Conservation (phyloP, 2,329 filamentous ascomycete species). For the Trichoderma hamatum region DNA sequence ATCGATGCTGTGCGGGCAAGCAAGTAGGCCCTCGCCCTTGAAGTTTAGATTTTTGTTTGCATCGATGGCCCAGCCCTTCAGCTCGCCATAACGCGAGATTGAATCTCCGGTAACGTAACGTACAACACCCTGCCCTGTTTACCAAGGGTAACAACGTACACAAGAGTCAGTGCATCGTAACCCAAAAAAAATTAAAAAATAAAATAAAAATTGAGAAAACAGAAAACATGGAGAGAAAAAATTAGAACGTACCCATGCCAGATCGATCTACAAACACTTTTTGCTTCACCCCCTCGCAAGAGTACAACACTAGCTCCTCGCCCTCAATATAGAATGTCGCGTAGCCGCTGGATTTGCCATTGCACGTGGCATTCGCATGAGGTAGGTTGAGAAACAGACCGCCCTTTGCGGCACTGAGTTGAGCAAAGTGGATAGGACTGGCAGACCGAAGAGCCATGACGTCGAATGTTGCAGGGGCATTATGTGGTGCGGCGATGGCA, state of each 20-base stretch:
- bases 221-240: neutral
- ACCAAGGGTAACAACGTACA: neutral
- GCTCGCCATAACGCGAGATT: conserved; percentile 48
- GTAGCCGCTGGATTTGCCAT: conserved; percentile 41
- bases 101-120: conserved; percentile 54
- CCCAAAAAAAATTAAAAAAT: too few species aligned
- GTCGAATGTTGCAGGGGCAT: neutral
- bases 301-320: conserved; percentile 52
- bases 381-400: conserved; percentile 49
- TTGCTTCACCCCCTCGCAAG: conserved; percentile 47
- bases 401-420: conserved; percentile 49
- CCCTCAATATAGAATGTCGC: conserved; percentile 57
- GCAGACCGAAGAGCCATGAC: conserved; percentile 53
- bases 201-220: neutral
- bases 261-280: conserved; percentile 58
- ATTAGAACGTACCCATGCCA: conserved; percentile 55
- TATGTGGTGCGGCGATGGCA: neutral
- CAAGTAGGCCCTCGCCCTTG: conserved; percentile 49
- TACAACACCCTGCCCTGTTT: conserved; percentile 54
- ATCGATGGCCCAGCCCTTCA: conserved; percentile 52
- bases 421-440: conserved; percentile 51
- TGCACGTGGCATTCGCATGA: conserved; percentile 54
- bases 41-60: conserved; percentile 50
- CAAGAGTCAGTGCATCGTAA: neutral
- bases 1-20: conserved; percentile 54